Percentiles rank a stretch among this genome's conserved stretches.
phyloP scores from a whole-genome alignment of 2,329 filamentous ascomycete species.

The Aspergillus floridensis region DNA sequence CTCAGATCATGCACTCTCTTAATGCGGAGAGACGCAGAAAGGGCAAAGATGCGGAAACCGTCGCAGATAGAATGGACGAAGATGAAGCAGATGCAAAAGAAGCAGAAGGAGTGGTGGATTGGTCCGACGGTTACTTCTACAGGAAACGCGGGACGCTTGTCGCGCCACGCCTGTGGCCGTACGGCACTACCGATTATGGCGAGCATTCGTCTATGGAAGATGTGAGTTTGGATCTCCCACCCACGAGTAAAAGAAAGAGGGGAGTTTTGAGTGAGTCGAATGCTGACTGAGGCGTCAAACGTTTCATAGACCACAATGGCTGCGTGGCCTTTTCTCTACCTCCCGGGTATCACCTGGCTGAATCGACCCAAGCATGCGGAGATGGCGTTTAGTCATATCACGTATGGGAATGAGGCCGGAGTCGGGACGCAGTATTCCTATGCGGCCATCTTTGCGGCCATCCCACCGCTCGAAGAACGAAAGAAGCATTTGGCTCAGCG shows the following conservation, averaged over 20 bases:
- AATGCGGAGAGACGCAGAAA: too few species aligned
- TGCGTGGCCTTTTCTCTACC: constrained; percentile 10
- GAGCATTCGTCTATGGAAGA: background rate
- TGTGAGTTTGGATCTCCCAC: background rate
- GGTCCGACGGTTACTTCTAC: background rate
- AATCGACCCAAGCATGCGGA: constrained; percentile 17
- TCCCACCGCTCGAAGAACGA: constrained; percentile 18
- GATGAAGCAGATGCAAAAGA: too few species aligned
- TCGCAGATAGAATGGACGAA: too few species aligned
- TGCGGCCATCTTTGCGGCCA: constrained; percentile 23
- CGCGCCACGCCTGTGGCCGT: background rate
- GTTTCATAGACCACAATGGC: constrained; percentile 3
- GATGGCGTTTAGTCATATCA: constrained; percentile 20
- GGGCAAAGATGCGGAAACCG: too few species aligned
- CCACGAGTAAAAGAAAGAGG: too few species aligned
- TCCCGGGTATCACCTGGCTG: constrained; percentile 25
- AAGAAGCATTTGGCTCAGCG: too few species aligned
- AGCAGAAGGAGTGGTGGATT: background rate
- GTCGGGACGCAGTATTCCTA: constrained; percentile 19
- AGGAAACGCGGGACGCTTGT: background rate
- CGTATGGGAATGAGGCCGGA: constrained; percentile 23
- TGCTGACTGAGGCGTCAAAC: too few species aligned
- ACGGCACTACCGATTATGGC: background rate
- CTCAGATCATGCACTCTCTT: background rate
- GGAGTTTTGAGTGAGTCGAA: too few species aligned